Percentiles rank a stretch among this genome's conserved stretches.
Evolutionary conservation across 1,284 basidiomycete species (phyloP).

Genomic region (Pseudozyma tsukubaensis): DNA sequence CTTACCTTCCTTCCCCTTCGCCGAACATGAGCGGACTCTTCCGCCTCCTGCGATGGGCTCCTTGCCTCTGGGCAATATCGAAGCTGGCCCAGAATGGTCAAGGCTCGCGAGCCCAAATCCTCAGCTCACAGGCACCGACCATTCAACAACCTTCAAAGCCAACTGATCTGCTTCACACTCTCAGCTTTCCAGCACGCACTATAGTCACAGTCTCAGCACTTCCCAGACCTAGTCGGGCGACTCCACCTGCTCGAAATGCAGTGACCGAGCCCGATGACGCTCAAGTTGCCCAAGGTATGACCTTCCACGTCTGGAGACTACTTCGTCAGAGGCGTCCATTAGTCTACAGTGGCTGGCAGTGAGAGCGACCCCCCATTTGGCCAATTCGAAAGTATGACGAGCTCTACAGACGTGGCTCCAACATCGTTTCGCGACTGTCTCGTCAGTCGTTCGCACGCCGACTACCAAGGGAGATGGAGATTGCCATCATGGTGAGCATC

Average conservation of each 20-base stretch:
- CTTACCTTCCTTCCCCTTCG: neutral
- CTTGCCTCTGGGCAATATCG: constrained; percentile 31
- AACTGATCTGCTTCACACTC: constrained; percentile 15
- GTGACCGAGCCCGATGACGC: neutral
- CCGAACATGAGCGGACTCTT: constrained; percentile 26
- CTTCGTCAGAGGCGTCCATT: constrained; percentile 4
- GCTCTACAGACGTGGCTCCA: neutral
- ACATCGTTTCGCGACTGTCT: neutral
- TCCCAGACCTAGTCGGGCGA: neutral
- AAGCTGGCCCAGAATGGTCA: constrained; percentile 14
- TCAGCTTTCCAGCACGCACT: constrained; percentile 27
- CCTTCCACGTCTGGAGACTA: neutral
- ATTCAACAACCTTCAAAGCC: constrained; percentile 1
- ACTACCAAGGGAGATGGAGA: constrained; percentile 8
- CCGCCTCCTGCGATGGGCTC: constrained; percentile 26
- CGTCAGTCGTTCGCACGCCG: neutral
- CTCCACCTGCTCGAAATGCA: neutral
- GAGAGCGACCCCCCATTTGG: constrained; percentile 17
- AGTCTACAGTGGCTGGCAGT: constrained; percentile 17
- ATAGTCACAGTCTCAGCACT: constrained; percentile 11
- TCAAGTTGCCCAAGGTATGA: neutral
- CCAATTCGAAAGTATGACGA: neutral
- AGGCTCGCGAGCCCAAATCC: constrained; percentile 11
- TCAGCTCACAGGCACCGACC: constrained; percentile 13
- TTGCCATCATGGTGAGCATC: neutral